Base-by-base conservation (phyloP, 2,329 filamentous ascomycete species). In the Aulographum hederae region DNA sequence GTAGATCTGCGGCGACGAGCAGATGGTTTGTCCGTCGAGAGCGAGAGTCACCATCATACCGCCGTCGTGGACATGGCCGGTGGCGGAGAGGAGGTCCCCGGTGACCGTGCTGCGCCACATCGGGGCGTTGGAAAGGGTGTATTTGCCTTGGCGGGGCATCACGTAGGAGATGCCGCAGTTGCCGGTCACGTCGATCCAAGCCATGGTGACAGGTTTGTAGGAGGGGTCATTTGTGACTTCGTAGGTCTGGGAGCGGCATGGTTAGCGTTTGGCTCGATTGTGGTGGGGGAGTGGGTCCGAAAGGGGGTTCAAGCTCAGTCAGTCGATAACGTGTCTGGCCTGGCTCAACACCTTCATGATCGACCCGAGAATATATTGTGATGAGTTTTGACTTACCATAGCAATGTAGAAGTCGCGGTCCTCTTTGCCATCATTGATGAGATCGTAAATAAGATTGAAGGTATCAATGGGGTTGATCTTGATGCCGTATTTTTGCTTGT, bases 41-140 rank as follows among this genome's bases (percentile, higher is more conserved):
- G 25, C 19, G 8, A 26, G 14, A 8, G 25, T 27, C n/a, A 32
- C 31, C 2, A n/a, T n/a, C 3, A 14, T 16, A 5, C 21, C 31
- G 3, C 31, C 31, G 31, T 32, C 31, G 13, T 32, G 31, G 21
- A 19, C 31, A 23, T 32, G 31, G 8, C 31, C 31, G 6, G 31
- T 32, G 13, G 31, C 31, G 11, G 20, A 17, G 8, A 32, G 31
- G 8, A 32, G 31, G n/a, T 18, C 19, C 5, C 31, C 31, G 12
- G 8, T 15, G 20, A 32, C 26, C 6, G 8, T 14, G 11, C 19
- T 25, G 5, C 8, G 16, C 19, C 26, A 32, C n/a, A n/a, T n/a
- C 12, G 19, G 19, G n/a, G 31, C 16, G 21, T 14, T 32, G 11
- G 25, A 18, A 6, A 32, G 21, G 20, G 20, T 27, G 14, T 12